Base-by-base conservation (phyloP, 768 basidiomycete species). In the Psilocybe tampanensis region DNA sequence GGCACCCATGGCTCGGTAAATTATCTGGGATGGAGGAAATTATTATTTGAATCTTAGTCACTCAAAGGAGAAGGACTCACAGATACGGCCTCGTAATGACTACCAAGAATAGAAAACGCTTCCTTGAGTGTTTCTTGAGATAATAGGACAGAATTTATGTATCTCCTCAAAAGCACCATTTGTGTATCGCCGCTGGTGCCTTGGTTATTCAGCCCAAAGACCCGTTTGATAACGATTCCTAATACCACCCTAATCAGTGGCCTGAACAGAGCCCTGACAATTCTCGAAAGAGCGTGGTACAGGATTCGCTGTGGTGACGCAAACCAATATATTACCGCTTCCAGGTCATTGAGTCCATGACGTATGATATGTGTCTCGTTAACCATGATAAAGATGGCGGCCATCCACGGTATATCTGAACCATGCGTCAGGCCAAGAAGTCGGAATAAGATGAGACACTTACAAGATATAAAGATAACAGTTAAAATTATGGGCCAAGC, bases 1-100 rank as follows among this genome's bases (percentile, higher is more conserved):
- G 19, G 80, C 79, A n/a, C 80, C 80, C 80, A 81, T 80, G 7
- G 66, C 64, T n/a, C 79, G 72, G 56, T 74, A 80, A 1, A 74
- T 68, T 22, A 76, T 64, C 72, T 76, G 44, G 24, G 33, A 36
- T 17, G 23, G 22, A 45, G 43, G 9, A 59, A 29, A 5, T 52
- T 23, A 23, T 55, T 11, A 47, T 5, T 53, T 41, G 47, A 47
- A 36, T n/a, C 22, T 29, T 33, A 18, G 24, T 18, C 8, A 8
- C 26, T 32, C 19, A 43, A 54, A 12, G 24, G 18, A 32, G 60
- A 18, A 21, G 15, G 2, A n/a, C 72, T 57, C 58, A 77, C 75
- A 24, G 80, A 81, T 21, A 79, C 77, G 23, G 69, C 64, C 62
- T 80, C 79, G 47, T 79, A 81, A 60, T 81, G 80, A 1, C 69